A percentile compares a stretch with the other conserved stretches of the same genome.
These are phyloP conservation scores for Lepidium africanum DNA, from an alignment of 345 rosid species.

Conservation along the genomic window DNA sequence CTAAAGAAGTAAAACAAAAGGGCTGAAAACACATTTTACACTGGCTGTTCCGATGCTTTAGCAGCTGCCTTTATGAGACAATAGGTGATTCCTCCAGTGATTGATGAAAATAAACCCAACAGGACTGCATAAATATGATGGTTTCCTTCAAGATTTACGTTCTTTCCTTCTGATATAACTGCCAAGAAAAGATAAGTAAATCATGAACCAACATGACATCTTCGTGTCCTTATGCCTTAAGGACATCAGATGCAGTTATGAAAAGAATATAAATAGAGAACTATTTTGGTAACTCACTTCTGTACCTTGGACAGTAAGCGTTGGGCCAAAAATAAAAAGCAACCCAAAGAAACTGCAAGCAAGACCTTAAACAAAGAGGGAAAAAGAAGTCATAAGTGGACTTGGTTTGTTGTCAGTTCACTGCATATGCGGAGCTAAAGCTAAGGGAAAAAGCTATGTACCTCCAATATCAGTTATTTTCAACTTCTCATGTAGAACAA, in stretches of 20 bases:
- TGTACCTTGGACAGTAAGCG: constrained; percentile 80
- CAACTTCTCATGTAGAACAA: constrained; percentile 66
- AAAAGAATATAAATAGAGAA: background rate
- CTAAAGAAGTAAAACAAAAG: background rate
- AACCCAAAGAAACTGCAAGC: constrained; percentile 87
- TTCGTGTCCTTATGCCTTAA: background rate
- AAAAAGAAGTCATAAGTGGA: background rate
- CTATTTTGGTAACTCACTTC: constrained; percentile 72
- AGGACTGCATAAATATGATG: constrained; percentile 44
- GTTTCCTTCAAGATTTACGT: constrained; percentile 23
- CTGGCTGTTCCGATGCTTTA: constrained; percentile 76
- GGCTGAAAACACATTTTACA: constrained; percentile 42
- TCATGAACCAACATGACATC: background rate
- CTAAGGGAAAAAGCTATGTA: constrained; percentile 5
- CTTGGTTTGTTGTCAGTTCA: constrained; percentile 6
- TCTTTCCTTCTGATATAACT: constrained; percentile 28
- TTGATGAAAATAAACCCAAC: constrained; percentile 63
- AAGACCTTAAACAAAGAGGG: constrained; percentile 52
- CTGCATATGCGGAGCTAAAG: background rate
- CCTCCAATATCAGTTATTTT: constrained; percentile 76
- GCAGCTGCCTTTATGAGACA: constrained; percentile 78
- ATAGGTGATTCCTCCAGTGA: constrained; percentile 77
- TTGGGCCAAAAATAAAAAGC: constrained; percentile 67
- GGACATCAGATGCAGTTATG: background rate
- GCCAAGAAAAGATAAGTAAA: background rate